Evolutionary conservation across 495 filamentous ascomycete genomes (phyloP), one percentile per base, ranked within the genome.

Genomic region (Neurospora sp.): DNA sequence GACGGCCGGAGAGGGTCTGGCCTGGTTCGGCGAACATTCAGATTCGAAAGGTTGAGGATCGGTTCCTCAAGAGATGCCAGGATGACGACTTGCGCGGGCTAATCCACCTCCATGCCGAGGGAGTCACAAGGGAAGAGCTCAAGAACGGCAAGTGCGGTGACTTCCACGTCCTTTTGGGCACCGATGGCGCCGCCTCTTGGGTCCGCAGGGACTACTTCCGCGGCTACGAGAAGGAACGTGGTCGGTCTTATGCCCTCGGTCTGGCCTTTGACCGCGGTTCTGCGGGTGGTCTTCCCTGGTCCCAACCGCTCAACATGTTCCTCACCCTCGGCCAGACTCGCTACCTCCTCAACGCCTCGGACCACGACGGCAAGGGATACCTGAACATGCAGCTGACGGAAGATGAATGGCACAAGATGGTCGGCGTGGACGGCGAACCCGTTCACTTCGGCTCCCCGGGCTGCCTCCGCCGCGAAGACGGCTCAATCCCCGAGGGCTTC

Each of bases 371-470:
- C 8, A 72, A 74, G 37, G 81, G 81, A 1, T 82, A 82, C 69
- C 75, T 82, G 71, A 82, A 82, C 74, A 82, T 82, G 81, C 81
- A 82, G 72, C 74, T 82, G 16, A 82, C 81, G 2, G 81, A 82
- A 70, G 79, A 81, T 35, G 81, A 82, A 69, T 82, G 81, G 81
- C 74, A 81, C 59, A 79, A 81, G 69, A 82, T 82, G 81, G 72
- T 82, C 2, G 72, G 75, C 3, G 71, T 77, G 9, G 81, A 82
- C 44, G 81, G 81, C 14, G 71, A 80, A 39, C 81, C 81, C 3
- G 76, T 82, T 35, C 78, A 79, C 71, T 82, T 82, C 69, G 81
- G 81, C n/a, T 71, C 76, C 1, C 81, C 81, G 0, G 80, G 75
- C 0, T 82, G 80, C 53, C 53, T 82, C 27, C 73, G 77, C 8